phyloP scores from a whole-genome alignment of 2,329 filamentous ascomycete genomes.

The Cladosporium sp. region DNA sequence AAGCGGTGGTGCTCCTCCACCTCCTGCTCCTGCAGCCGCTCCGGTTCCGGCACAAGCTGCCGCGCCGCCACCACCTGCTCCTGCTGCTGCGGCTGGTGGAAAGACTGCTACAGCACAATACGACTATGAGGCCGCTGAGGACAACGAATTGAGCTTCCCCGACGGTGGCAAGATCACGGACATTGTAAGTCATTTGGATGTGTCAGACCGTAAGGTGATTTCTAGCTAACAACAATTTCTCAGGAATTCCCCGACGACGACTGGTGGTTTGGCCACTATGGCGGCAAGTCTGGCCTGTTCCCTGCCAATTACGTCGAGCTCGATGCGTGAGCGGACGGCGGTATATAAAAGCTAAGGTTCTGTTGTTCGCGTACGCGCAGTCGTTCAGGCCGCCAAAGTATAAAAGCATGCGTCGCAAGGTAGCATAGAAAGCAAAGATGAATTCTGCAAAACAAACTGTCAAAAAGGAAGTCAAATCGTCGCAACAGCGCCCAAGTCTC shows the following conservation, averaged over 20 bases:
- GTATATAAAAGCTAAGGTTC: too few species aligned
- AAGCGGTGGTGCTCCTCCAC: constrained; percentile 37
- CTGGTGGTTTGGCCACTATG: constrained; percentile 93
- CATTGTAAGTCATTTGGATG: constrained; percentile 56
- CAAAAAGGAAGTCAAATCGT: too few species aligned
- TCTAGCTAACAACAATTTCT: not conserved
- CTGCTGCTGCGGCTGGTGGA: constrained; percentile 42
- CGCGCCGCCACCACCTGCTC: constrained; percentile 22
- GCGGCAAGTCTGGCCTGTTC: constrained; percentile 79
- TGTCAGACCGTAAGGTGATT: not conserved
- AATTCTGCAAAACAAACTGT: too few species aligned
- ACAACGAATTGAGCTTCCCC: constrained; percentile 82
- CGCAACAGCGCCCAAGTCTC: too few species aligned
- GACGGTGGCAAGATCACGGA: constrained; percentile 79
- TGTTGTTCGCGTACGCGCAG: too few species aligned
- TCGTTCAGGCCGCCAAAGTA: not conserved
- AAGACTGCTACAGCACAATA: constrained; percentile 77
- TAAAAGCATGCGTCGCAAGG: not conserved
- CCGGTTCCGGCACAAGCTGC: constrained; percentile 33
- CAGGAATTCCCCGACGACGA: constrained; percentile 96
- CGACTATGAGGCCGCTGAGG: constrained; percentile 95
- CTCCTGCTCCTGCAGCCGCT: constrained; percentile 36
- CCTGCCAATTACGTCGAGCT: constrained; percentile 50
- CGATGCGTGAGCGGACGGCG: constrained; percentile 20
- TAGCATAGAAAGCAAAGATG: not conserved